phyloP scores from a whole-genome alignment of 345 rosid species.

The Eucalyptus sp. region DNA sequence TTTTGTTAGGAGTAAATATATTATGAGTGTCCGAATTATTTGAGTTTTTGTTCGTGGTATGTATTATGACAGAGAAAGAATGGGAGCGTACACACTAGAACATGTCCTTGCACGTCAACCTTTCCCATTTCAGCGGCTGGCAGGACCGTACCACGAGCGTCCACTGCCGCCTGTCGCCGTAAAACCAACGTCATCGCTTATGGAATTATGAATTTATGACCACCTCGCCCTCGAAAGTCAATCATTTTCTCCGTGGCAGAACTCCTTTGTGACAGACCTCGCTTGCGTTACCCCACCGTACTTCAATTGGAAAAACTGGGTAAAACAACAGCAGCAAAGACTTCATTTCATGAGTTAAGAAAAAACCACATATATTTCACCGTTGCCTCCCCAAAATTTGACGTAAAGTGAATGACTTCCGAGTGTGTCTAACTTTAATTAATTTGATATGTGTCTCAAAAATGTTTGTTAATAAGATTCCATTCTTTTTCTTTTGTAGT shows the following conservation, averaged over 20 bases:
- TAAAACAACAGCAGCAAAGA: background rate
- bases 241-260: background rate
- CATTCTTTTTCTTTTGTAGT: fast-evolving
- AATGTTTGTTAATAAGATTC: fast-evolving
- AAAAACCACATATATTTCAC: background rate
- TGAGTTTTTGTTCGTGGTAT: no score
- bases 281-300: background rate
- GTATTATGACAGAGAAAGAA: background rate
- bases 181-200: background rate
- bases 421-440: background rate
- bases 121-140: background rate
- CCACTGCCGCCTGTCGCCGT: background rate
- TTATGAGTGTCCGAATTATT: no score
- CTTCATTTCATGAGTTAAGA: background rate
- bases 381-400: background rate
- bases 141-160: background rate
- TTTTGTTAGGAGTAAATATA: no score
- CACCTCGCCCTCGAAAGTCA: background rate
- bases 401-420: background rate
- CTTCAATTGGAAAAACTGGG: background rate
- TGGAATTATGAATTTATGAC: background rate
- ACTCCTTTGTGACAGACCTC: background rate
- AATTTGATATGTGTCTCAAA: fast-evolving
- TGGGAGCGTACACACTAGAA: background rate
- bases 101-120: background rate